Conservation (phyloP, 2,329 filamentous ascomycete genomes). For the Microdochium nivale region DNA sequence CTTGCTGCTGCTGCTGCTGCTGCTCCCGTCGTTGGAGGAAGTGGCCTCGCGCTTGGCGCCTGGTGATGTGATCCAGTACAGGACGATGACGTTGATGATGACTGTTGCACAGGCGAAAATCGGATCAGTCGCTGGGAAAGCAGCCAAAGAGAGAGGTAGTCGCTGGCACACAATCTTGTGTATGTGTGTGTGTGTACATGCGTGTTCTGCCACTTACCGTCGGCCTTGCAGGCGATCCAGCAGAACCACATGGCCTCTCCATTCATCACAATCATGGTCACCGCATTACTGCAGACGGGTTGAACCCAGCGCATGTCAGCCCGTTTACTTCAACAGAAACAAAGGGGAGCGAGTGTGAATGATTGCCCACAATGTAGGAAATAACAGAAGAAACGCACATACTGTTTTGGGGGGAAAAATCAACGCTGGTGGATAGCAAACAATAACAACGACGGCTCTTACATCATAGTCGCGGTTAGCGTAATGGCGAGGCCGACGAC, state of each 20-base stretch:
- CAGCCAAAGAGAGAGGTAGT: too few relatives aligned
- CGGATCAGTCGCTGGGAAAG: too few relatives aligned
- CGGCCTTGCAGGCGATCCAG: background rate
- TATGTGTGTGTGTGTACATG: too few relatives aligned
- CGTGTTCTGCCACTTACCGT: too few relatives aligned
- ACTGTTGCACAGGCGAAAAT: background rate
- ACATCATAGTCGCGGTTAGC: background rate
- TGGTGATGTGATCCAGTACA: background rate
- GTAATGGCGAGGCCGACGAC: background rate
- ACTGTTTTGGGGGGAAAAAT: too few relatives aligned
- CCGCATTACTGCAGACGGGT: background rate
- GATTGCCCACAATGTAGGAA: too few relatives aligned
- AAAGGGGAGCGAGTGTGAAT: background rate
- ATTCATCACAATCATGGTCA: background rate
- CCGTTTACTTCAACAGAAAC: background rate
- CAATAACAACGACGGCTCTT: too few relatives aligned
- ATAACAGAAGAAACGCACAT: too few relatives aligned
- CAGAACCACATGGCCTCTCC: background rate
- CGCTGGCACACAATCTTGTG: too few relatives aligned
- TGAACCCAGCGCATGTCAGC: background rate
- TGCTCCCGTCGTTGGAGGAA: too few relatives aligned
- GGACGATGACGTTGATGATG: background rate
- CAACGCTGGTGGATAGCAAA: background rate
- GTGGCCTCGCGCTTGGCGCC: background rate
- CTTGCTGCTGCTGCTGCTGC: too few relatives aligned